Evolutionary conservation across 176 grass and related monocot species (phyloP), one percentile per base, ranked within the genome.

Genomic region (Triticum turgidum): DNA sequence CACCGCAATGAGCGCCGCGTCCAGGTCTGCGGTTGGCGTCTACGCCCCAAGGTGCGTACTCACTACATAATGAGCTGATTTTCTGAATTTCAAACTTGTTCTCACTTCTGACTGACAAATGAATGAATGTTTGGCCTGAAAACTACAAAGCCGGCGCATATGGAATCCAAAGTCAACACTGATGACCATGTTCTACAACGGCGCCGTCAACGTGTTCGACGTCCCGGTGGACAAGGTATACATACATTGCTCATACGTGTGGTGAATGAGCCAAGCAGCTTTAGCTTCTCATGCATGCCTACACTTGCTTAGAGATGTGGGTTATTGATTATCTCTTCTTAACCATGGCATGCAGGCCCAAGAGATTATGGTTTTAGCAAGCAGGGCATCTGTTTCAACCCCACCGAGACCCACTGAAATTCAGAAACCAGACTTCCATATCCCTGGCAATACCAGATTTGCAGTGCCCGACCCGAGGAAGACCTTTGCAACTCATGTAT

Each of bases 171-270:
- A 78, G 73, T 59, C 63, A 6, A 70, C 83, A 11, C 92, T 93
- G 30, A 64, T 99, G 83, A 99, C 97, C 0, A 96, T 99, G 73
- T 96, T 99, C 90, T 99, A 96, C 49, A 76, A 84, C 9, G 94
- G 97, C 11, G 56, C 58, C 8, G 94, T 99, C 68, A 96, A 91
- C 80, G 94, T 95, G 20, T 99, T 91, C 17, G 92, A 96, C 30
- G 79, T 94, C 73, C 81, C 94, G 1, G 49, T 91, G 32, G 94
- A 94, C 12, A 96, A 94, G 94, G 93, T 98, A 58, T 20, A 0
- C 56, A 59, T 3, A 2, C 18, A 59, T 21, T 59, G 54, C 18
- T 59, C 54, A 2, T 38, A 7, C 37, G 37, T 59, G 54, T 59
- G 54, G 1, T 58, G 54, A 59, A 58, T 58, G 54, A 59, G 18